Evolutionary conservation across 257 asterid genomes (phyloP).

Genomic region (Apocynum venetum): DNA sequence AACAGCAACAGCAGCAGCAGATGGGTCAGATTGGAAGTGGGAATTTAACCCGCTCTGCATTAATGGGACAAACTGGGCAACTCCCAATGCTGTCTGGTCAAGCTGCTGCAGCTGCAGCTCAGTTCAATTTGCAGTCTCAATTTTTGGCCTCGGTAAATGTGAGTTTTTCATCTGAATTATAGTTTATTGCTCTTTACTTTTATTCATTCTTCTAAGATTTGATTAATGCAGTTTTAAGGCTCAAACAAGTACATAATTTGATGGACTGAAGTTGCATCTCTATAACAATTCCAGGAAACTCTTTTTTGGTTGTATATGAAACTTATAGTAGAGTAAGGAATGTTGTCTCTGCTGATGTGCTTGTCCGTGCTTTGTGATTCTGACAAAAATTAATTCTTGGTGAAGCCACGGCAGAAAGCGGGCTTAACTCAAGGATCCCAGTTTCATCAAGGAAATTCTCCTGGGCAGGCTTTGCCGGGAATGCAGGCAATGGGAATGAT

Average conservation of each 20-base stretch:
- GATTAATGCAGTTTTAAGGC: slow-evolving; percentile 1
- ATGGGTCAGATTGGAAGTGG: slow-evolving; percentile 58
- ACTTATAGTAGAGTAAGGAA: background rate
- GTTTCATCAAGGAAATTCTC: slow-evolving; percentile 65
- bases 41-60: slow-evolving; percentile 56
- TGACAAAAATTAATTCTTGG: slow-evolving; percentile 24
- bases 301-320: background rate
- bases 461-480: slow-evolving; percentile 77
- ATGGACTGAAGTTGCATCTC: background rate
- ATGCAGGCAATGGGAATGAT: slow-evolving; percentile 75
- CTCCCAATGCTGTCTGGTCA: slow-evolving; percentile 79
- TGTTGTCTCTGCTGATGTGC: background rate
- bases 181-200: background rate
- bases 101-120: slow-evolving; percentile 63
- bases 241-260: background rate
- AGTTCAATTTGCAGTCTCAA: slow-evolving; percentile 71
- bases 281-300: background rate
- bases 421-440: slow-evolving; percentile 77
- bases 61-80: slow-evolving; percentile 79
- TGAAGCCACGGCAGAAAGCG: slow-evolving; percentile 87
- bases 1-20: slow-evolving; percentile 40
- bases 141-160: slow-evolving; percentile 59
- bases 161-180: background rate
- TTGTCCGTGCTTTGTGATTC: slow-evolving; percentile 16
- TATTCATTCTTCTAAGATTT: background rate